phyloP scores from a whole-genome alignment of 75 land plant species.

The Cunninghamia lanceolata region DNA sequence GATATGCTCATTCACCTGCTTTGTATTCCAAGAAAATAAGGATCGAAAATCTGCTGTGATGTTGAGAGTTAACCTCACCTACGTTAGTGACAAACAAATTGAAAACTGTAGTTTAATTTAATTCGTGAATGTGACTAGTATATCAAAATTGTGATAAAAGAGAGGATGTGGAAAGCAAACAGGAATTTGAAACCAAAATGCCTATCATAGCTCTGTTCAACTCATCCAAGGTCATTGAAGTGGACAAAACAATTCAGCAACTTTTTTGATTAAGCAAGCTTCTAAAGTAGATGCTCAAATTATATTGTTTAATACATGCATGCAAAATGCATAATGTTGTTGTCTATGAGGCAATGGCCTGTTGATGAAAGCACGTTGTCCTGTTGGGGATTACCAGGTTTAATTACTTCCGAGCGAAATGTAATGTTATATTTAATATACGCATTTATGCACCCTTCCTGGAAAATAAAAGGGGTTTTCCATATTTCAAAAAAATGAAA shows the following conservation, averaged over 20 bases:
- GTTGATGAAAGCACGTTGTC: neutral
- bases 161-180: neutral
- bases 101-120: neutral
- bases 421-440: no score
- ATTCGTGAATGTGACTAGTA: neutral
- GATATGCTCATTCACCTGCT: constrained; percentile 29
- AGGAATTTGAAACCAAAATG: neutral
- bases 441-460: neutral
- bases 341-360: neutral
- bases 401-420: neutral
- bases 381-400: neutral
- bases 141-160: neutral
- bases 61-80: constrained; percentile 28
- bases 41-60: constrained; percentile 44
- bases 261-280: neutral
- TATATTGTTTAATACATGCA: neutral
- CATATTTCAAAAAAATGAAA: no score
- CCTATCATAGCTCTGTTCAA: neutral
- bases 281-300: neutral
- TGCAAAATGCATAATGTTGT: neutral
- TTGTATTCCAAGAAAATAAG: constrained; percentile 49
- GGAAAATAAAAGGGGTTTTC: neutral
- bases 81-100: neutral
- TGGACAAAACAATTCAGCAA: neutral
- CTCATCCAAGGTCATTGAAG: neutral